These are phyloP conservation scores for Suzukiozyma palmioleophila DNA, from an alignment of 1,139 yeast species.

Conservation along the genomic window DNA sequence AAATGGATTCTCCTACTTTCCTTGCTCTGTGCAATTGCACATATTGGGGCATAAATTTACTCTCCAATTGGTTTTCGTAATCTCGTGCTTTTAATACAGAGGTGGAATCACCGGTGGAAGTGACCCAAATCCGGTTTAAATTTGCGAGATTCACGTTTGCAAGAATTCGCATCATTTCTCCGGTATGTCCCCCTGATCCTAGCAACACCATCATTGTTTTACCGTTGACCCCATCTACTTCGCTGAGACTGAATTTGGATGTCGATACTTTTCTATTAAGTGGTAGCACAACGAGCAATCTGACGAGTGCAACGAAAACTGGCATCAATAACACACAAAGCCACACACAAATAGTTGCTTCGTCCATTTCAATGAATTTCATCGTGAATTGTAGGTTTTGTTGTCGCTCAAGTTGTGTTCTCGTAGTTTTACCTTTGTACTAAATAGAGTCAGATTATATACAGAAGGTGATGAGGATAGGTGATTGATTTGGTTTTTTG, in stretches of 20 bases:
- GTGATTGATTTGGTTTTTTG: too few relatives aligned
- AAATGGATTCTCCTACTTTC: conserved; percentile 60
- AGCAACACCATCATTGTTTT: conserved; percentile 49
- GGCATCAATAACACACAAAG: conserved; percentile 23
- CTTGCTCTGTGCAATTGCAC: conserved; percentile 68
- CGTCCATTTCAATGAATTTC: conserved; percentile 18
- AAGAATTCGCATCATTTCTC: conserved; percentile 80
- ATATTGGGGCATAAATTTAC: conserved; percentile 19
- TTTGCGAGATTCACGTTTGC: conserved; percentile 24
- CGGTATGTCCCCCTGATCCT: conserved; percentile 94
- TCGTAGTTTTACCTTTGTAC: too few relatives aligned
- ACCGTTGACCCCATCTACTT: conserved; percentile 12
- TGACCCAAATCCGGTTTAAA: conserved; percentile 40
- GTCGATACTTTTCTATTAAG: conserved; percentile 9
- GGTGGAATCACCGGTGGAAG: conserved; percentile 54
- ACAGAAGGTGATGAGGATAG: too few relatives aligned
- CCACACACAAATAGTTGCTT: conserved; percentile 18
- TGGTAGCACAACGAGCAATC: conserved; percentile 30
- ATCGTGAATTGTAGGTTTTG: too few relatives aligned
- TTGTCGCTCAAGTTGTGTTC: too few relatives aligned
- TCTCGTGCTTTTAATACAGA: conserved; percentile 49
- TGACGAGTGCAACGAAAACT: conserved; percentile 17
- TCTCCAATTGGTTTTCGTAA: conserved; percentile 27
- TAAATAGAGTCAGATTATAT: too few relatives aligned
- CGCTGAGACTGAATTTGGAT: background rate